A percentile compares a stretch with the other conserved stretches of the same genome.
Conservation (phyloP, 2,329 filamentous ascomycete species). For the Sphaerulina vaccinii region DNA sequence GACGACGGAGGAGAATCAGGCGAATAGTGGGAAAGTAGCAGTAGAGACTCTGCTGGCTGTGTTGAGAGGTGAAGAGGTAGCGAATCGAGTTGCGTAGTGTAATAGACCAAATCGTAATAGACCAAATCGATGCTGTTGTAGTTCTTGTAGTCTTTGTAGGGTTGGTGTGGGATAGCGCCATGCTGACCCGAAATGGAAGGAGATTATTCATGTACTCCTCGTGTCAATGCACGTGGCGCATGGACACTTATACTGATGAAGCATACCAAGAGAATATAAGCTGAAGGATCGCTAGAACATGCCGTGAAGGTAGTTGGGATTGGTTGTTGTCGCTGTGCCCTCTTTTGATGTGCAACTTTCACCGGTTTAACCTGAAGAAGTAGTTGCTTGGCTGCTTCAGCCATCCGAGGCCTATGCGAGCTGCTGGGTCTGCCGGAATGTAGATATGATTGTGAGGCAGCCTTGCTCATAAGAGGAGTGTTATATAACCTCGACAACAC, state of each 20-base stretch:
- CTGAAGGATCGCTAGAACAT: not conserved
- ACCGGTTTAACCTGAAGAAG: not conserved
- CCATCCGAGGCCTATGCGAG: too few relatives aligned
- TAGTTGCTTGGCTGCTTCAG: too few relatives aligned
- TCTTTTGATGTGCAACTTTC: not conserved
- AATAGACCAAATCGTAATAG: not conserved
- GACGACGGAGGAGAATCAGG: constrained; percentile 43
- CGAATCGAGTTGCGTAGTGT: constrained; percentile 18
- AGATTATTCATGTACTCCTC: not conserved
- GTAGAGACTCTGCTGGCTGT: constrained; percentile 33
- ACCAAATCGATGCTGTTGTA: not conserved
- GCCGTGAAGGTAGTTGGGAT: not conserved
- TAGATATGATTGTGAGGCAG: too few relatives aligned
- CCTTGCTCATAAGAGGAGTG: too few relatives aligned
- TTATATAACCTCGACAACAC: too few relatives aligned
- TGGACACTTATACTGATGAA: not conserved
- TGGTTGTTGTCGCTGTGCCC: not conserved
- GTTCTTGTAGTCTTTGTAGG: too few relatives aligned
- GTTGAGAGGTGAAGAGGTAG: constrained; percentile 18
- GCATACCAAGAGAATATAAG: not conserved
- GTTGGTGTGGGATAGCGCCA: not conserved
- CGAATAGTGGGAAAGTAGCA: constrained; percentile 39
- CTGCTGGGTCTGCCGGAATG: too few relatives aligned
- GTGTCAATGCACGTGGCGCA: not conserved
- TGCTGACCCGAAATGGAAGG: not conserved